Conservation (phyloP, 495 filamentous ascomycete genomes). For the Lasiosphaeria miniovina region DNA sequence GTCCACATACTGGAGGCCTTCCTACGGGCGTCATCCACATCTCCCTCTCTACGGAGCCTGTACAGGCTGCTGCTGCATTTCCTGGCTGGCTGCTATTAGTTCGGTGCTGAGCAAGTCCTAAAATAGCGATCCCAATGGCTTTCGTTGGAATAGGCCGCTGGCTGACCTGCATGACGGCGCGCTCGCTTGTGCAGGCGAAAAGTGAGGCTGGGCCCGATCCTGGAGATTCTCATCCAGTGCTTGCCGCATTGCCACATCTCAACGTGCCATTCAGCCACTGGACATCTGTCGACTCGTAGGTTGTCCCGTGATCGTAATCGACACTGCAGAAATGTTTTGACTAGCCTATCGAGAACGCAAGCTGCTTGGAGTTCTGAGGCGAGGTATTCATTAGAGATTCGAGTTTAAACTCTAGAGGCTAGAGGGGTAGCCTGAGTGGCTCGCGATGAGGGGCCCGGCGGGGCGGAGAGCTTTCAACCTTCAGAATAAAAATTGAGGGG, state of each 20-base stretch:
- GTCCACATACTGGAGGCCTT: constrained; percentile 3
- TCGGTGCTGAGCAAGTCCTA: not conserved
- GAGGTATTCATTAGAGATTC: too few species aligned
- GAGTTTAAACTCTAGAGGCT: too few species aligned
- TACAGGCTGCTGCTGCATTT: not conserved
- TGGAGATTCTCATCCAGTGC: constrained; percentile 17
- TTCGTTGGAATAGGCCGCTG: constrained; percentile 7
- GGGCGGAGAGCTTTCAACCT: not conserved
- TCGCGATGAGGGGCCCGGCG: not conserved
- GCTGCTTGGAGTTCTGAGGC: not conserved
- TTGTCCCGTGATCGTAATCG: not conserved
- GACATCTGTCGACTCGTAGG: not conserved
- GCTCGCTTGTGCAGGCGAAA: constrained; percentile 14
- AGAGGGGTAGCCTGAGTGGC: constrained; percentile 8
- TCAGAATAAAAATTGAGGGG: constrained; percentile 8
- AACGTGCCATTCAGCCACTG: constrained; percentile 18
- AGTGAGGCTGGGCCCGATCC: constrained; percentile 22
- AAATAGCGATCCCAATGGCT: constrained; percentile 15
- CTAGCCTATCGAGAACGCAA: not conserved
- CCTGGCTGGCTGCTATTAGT: not conserved
- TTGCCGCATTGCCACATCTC: constrained; percentile 16
- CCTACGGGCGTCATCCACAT: not conserved
- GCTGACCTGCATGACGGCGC: constrained; percentile 21
- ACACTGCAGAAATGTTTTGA: not conserved
- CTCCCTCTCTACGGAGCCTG: not conserved